phyloP scores from a whole-genome alignment of 441 rosid species.

The Arabidopsis hybrid region DNA sequence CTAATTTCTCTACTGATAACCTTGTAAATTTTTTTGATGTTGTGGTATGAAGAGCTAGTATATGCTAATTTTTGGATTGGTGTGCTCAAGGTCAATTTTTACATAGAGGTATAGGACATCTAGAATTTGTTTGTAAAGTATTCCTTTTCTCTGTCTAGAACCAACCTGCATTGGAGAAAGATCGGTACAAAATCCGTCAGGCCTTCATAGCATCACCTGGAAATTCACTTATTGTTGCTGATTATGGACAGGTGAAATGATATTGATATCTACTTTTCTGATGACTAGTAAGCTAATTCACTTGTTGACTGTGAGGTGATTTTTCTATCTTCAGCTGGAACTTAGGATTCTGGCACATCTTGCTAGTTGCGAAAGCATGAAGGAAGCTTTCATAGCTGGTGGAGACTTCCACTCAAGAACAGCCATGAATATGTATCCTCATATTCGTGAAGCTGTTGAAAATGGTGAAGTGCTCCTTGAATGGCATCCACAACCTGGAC shows the following conservation, averaged over 20 bases:
- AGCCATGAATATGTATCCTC: conserved; percentile 97
- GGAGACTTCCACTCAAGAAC: conserved; percentile 99
- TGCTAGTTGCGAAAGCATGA: conserved; percentile 92
- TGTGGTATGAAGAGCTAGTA: conserved; percentile 26
- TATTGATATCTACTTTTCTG: conserved; percentile 31
- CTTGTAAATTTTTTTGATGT: not conserved
- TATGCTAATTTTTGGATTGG: not conserved
- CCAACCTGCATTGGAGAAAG: conserved; percentile 99
- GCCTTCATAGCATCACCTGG: conserved; percentile 96
- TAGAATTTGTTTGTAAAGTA: not conserved
- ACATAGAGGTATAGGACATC: not conserved
- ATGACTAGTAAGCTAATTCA: conserved; percentile 18
- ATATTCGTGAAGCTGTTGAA: conserved; percentile 84
- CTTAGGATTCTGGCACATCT: conserved; percentile 99
- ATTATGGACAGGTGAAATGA: conserved; percentile 90
- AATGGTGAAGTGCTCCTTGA: conserved; percentile 84
- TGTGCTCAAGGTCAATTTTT: conserved; percentile 6
- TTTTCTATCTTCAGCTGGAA: conserved; percentile 74
- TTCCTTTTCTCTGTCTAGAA: conserved; percentile 55
- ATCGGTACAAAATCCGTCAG: conserved; percentile 95
- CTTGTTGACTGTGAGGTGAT: conserved; percentile 46
- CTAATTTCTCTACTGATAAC: conserved; percentile 13
- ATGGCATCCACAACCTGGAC: conserved; percentile 94
- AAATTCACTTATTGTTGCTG: conserved; percentile 95
- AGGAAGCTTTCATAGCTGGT: conserved; percentile 95